Conservation (phyloP, 1,284 basidiomycete species). For the Taiwanofungus camphoratus region DNA sequence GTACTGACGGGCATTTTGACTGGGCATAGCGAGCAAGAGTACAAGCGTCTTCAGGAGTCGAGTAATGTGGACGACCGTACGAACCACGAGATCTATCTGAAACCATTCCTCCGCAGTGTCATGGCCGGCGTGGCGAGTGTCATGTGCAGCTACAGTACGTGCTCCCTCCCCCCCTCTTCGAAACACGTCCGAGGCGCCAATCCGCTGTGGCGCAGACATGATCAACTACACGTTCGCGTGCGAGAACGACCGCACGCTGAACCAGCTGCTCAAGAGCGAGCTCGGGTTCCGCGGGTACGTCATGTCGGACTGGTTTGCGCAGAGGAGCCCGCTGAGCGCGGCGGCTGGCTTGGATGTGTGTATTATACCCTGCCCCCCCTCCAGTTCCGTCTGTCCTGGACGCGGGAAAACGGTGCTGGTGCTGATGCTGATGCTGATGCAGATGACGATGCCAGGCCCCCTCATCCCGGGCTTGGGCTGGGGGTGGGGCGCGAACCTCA, state of each 20-base stretch:
- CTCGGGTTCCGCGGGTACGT: constrained; percentile 74
- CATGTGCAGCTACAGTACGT: constrained; percentile 69
- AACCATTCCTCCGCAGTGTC: constrained; percentile 67
- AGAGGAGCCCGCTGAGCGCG: constrained; percentile 48
- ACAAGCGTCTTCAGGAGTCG: constrained; percentile 42
- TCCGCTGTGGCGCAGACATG: constrained; percentile 32
- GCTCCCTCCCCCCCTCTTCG: neutral
- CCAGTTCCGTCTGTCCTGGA: neutral
- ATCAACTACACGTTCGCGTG: constrained; percentile 78
- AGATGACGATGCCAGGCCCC: constrained; percentile 73
- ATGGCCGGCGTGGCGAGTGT: constrained; percentile 69
- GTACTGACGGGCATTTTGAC: neutral
- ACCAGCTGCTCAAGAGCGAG: constrained; percentile 74
- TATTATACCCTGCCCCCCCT: constrained; percentile 1
- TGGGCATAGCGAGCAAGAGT: constrained; percentile 55
- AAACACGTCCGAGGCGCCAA: neutral
- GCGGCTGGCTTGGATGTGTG: constrained; percentile 66
- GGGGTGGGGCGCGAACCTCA: constrained; percentile 61
- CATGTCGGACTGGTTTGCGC: constrained; percentile 67
- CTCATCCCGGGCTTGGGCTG: constrained; percentile 44
- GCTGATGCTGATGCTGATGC: neutral
- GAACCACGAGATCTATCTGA: constrained; percentile 66
- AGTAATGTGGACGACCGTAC: constrained; percentile 77
- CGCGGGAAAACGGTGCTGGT: neutral
- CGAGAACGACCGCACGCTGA: constrained; percentile 70